phyloP scores from a whole-genome alignment of 345 rosid species.

The Balakata baccata region DNA sequence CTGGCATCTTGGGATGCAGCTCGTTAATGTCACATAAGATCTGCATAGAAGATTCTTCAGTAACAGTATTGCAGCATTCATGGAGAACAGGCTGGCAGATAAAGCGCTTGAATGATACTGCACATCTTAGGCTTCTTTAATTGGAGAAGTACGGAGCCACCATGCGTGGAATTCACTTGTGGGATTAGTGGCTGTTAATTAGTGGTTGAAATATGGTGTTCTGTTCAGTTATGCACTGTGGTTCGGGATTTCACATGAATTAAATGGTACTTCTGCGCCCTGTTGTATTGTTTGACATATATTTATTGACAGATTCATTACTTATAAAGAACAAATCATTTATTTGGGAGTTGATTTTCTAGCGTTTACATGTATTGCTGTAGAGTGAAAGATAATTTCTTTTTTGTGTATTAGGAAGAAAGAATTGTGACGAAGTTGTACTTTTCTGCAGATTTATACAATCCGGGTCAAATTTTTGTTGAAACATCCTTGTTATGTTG shows the following conservation, averaged over 20 bases:
- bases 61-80: constrained; percentile 74
- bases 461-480: not conserved
- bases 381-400: constrained; percentile 19
- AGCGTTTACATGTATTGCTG: constrained; percentile 30
- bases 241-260: constrained; percentile 9
- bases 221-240: constrained; percentile 9
- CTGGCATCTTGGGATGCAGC: constrained; percentile 82
- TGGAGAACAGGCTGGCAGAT: constrained; percentile 92
- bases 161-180: constrained; percentile 4
- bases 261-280: constrained; percentile 11
- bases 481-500: too few relatives aligned
- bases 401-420: constrained; percentile 19
- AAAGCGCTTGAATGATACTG: constrained; percentile 77
- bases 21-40: constrained; percentile 65
- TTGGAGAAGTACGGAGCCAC: constrained; percentile 11
- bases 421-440: not conserved
- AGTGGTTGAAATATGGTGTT: constrained; percentile 11
- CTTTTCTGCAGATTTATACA: constrained; percentile 6
- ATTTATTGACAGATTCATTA: constrained; percentile 27
- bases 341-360: constrained; percentile 34
- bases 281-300: constrained; percentile 34
- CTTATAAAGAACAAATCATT: constrained; percentile 22
- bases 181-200: not conserved
- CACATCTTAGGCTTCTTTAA: constrained; percentile 86
- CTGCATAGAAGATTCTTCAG: constrained; percentile 87